These are phyloP conservation scores for Auricularia sp. DNA, from an alignment of 768 basidiomycete species.

Conservation along the genomic window DNA sequence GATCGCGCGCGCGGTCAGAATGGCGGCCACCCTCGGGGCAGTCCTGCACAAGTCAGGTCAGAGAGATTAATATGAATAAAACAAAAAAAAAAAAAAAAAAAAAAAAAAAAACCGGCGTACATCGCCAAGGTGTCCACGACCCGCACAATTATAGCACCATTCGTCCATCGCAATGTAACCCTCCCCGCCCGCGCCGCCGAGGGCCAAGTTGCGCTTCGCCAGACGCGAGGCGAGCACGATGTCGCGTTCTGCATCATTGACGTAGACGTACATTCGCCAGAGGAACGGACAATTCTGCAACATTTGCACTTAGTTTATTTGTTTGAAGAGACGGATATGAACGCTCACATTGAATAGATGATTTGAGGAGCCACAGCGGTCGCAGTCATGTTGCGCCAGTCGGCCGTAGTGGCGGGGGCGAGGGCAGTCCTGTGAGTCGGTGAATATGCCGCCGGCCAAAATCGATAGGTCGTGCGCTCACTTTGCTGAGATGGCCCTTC, in stretches of 20 bases:
- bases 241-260: slow-evolving; percentile 41
- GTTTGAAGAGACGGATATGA: background rate
- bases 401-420: slow-evolving; percentile 32
- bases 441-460: no score
- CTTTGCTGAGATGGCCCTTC: slow-evolving; percentile 71
- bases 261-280: slow-evolving; percentile 73
- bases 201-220: slow-evolving; percentile 34
- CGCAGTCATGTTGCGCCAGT: slow-evolving; percentile 40
- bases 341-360: slow-evolving; percentile 55
- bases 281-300: slow-evolving; percentile 70
- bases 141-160: slow-evolving; percentile 79
- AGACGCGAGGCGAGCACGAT: slow-evolving; percentile 36
- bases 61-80: no score
- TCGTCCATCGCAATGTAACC: slow-evolving; percentile 63
- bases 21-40: slow-evolving; percentile 38
- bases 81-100: no score
- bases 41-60: slow-evolving; percentile 35
- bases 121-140: slow-evolving; percentile 66
- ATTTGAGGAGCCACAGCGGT: slow-evolving; percentile 53
- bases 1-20: slow-evolving; percentile 35
- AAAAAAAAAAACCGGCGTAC: slow-evolving; percentile 29
- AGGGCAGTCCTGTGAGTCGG: slow-evolving; percentile 48
- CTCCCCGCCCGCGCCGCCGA: slow-evolving; percentile 58
- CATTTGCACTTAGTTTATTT: background rate
- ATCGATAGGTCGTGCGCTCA: slow-evolving; percentile 20